Conservation (phyloP, 192 early-diverging fungal species). For the Backusella parvicylindrica region DNA sequence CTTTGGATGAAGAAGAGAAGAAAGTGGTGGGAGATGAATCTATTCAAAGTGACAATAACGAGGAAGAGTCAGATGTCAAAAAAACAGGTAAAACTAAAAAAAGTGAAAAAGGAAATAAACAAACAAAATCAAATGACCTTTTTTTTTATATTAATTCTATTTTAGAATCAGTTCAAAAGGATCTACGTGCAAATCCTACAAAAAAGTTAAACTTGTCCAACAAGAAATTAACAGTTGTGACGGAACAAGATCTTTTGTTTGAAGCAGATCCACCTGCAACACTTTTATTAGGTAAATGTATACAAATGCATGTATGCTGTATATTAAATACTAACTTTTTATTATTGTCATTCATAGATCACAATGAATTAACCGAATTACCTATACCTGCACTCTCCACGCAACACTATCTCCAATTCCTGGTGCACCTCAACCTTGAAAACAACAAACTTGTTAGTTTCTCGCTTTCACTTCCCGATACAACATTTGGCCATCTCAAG, state of each 20-base stretch:
- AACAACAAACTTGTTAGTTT: constrained; percentile 49
- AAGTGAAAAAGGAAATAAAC: neutral
- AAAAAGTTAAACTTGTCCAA: constrained; percentile 41
- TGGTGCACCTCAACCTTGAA: constrained; percentile 45
- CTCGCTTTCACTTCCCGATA: constrained; percentile 23
- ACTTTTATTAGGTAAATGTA: neutral
- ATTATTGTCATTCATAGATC: no score
- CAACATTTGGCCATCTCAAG: constrained; percentile 35
- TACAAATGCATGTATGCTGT: no score
- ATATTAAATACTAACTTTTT: no score
- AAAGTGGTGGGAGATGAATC: neutral
- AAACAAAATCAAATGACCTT: neutral
- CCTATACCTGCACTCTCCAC: neutral
- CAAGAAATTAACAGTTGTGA: constrained; percentile 32
- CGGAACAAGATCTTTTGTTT: constrained; percentile 23
- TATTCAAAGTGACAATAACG: neutral
- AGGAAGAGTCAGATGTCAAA: neutral
- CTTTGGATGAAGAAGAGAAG: neutral
- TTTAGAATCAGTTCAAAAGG: neutral
- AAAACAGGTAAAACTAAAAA: neutral
- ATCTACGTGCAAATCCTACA: constrained; percentile 8
- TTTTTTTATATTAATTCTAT: neutral
- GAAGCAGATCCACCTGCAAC: neutral
- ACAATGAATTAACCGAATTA: constrained; percentile 36
- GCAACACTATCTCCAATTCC: neutral